Evolutionary conservation across 495 filamentous ascomycete genomes (phyloP).

Genomic region (Aspergillus steynii): DNA sequence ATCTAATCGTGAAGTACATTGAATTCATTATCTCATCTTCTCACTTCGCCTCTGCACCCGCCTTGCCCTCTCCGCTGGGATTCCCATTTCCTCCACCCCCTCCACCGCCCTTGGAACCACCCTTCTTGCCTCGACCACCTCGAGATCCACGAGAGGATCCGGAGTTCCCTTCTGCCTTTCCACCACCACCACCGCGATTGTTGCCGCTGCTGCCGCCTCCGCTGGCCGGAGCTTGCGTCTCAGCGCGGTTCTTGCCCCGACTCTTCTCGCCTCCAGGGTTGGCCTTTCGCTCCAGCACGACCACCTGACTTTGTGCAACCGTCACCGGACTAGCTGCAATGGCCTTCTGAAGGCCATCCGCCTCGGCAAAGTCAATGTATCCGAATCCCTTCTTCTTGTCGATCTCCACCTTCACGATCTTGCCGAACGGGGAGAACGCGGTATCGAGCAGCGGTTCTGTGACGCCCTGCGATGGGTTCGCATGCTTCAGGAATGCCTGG

Average conservation of each 20-base stretch:
- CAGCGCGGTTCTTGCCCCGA: slow-evolving; percentile 44
- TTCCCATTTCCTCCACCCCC: neutral
- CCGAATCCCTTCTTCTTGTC: slow-evolving; percentile 92
- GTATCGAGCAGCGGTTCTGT: slow-evolving; percentile 74
- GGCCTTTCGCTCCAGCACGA: slow-evolving; percentile 78
- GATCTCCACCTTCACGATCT: slow-evolving; percentile 77
- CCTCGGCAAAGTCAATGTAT: slow-evolving; percentile 79
- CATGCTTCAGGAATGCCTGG: slow-evolving; percentile 91
- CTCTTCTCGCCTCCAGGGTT: slow-evolving; percentile 40
- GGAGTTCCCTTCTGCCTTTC: slow-evolving; percentile 35
- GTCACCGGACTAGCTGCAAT: slow-evolving; percentile 77
- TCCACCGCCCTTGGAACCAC: slow-evolving; percentile 23
- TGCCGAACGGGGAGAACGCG: slow-evolving; percentile 69
- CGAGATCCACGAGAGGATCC: slow-evolving; percentile 44
- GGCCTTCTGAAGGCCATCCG: slow-evolving; percentile 69
- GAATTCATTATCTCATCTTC: neutral
- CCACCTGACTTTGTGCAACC: slow-evolving; percentile 81
- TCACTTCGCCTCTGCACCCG: neutral
- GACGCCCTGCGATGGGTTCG: slow-evolving; percentile 87
- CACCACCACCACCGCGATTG: slow-evolving; percentile 8
- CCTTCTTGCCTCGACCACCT: slow-evolving; percentile 33
- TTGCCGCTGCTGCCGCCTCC: slow-evolving; percentile 13
- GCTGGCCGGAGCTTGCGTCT: slow-evolving; percentile 22
- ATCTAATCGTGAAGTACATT: neutral
- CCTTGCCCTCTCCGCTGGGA: neutral